These are phyloP conservation scores for Bertia moriformis DNA, from an alignment of 2,329 filamentous ascomycete genomes.

Conservation along the genomic window DNA sequence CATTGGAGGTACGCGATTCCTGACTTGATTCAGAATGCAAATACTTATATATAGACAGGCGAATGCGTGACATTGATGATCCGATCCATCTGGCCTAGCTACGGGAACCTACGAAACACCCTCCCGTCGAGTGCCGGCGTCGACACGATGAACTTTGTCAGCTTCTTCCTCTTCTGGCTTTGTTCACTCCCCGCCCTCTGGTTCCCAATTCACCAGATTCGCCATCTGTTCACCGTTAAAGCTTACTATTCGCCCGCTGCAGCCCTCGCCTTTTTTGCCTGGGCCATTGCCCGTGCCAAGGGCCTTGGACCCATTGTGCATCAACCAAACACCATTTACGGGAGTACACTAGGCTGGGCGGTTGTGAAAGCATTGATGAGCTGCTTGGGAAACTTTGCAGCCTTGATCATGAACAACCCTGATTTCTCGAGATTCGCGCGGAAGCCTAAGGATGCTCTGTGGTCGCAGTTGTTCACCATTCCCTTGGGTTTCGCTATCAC, in stretches of 20 bases:
- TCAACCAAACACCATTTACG: not conserved
- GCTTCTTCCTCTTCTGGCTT: constrained; percentile 19
- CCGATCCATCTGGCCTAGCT: constrained; percentile 23
- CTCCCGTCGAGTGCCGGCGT: constrained; percentile 23
- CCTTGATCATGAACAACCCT: constrained; percentile 20
- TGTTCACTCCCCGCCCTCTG: constrained; percentile 3
- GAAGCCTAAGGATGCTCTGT: constrained; percentile 7
- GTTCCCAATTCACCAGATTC: constrained; percentile 8
- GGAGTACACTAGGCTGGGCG: not conserved
- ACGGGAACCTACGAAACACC: constrained; percentile 20
- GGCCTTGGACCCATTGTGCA: constrained; percentile 1
- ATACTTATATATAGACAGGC: constrained; percentile 9
- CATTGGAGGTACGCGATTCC: constrained; percentile 11
- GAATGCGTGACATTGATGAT: constrained; percentile 24
- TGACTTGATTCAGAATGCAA: constrained; percentile 7
- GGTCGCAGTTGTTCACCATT: constrained; percentile 17
- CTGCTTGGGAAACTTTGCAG: constrained; percentile 14
- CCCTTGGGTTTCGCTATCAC: constrained; percentile 7
- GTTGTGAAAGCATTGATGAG: not conserved
- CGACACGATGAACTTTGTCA: constrained; percentile 19
- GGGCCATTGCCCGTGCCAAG: not conserved
- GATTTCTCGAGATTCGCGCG: constrained; percentile 9
- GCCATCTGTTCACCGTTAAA: not conserved
- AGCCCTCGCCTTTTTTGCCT: not conserved
- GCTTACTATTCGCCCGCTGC: not conserved